Conservation (phyloP, 2,329 filamentous ascomycete genomes). For the Trichoderma afroharzianum region DNA sequence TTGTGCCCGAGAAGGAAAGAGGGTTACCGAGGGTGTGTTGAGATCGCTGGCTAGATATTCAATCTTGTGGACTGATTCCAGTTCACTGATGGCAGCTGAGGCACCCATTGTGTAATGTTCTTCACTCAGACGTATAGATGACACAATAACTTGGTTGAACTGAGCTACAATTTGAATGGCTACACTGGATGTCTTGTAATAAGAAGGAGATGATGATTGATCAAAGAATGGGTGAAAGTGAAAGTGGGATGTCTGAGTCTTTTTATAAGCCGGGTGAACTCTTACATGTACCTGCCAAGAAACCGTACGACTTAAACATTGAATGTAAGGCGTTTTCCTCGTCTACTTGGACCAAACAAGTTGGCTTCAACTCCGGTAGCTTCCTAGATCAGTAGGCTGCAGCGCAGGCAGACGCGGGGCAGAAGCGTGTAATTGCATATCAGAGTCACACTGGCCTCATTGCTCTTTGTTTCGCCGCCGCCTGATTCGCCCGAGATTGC, state of each 20-base stretch:
- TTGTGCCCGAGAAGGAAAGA: constrained; percentile 60
- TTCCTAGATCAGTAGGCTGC: neutral
- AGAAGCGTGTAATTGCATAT: neutral
- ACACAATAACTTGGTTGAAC: neutral
- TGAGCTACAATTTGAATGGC: constrained; percentile 17
- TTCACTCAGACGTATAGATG: neutral
- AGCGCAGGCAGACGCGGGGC: constrained; percentile 13
- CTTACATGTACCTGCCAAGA: neutral
- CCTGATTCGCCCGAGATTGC: neutral
- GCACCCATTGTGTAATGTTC: neutral
- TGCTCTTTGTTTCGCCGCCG: neutral
- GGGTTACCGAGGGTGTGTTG: constrained; percentile 56
- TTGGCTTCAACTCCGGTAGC: neutral
- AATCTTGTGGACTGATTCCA: constrained; percentile 41
- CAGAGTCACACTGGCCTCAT: neutral
- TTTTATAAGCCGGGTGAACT: neutral
- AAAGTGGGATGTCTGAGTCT: neutral
- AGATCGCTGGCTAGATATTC: constrained; percentile 56
- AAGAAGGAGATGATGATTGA: neutral
- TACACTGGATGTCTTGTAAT: neutral
- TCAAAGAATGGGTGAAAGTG: neutral
- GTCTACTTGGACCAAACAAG: neutral
- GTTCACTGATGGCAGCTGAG: constrained; percentile 20
- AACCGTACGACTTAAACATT: neutral
- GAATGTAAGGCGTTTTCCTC: neutral